Base-by-base conservation (phyloP, 768 basidiomycete species). In the Rhodosporidiobolus odoratus region DNA sequence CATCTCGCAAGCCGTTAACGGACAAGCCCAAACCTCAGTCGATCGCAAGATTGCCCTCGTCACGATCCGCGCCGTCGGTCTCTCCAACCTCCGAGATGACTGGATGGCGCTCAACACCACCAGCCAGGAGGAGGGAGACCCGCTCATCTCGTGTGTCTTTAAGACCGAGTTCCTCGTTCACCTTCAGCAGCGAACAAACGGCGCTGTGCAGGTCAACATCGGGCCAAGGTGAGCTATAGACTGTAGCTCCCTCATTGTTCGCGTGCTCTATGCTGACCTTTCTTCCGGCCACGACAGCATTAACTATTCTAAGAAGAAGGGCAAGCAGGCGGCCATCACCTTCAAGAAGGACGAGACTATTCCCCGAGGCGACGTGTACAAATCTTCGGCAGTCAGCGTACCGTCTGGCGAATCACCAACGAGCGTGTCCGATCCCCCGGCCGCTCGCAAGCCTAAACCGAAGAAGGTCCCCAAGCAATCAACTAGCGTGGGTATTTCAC, bases 261-360 rank as follows among this genome's bases (percentile, higher is more conserved):
- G 65, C 48, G 50, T 9, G 30, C 67, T n/a, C 2, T 25, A 10
- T 58, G 34, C 53, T 62, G 53, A 62, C 43, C 0, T 19, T 1
- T 27, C n/a, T 0, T 8, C 25, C 19, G 2, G 32, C 4, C 16
- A 43, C 19, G 65, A 6, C 73, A 97, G 91, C 13, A 81, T 97
- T 69, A 86, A 90, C 66, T 98, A 97, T 79, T 83, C 84, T 50
- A 98, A 99, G 84, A 99, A 99, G 85, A 98, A 92, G 81, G 94
- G 94, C 73, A 99, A 98, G 82, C 87, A 87, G 77, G 87, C 89
- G 7, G 83, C 86, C 62, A 91, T 99, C 80, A 89, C 89, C 79
- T 89, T 91, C 71, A 79, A 88, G 76, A 95, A 90, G 82, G 93
- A 97, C 78, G 94, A 98, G 80, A 86, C 87, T 13, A 82, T 95